Base-by-base conservation (phyloP, 1,139 yeast species). In the Kodamaea derodonti region DNA sequence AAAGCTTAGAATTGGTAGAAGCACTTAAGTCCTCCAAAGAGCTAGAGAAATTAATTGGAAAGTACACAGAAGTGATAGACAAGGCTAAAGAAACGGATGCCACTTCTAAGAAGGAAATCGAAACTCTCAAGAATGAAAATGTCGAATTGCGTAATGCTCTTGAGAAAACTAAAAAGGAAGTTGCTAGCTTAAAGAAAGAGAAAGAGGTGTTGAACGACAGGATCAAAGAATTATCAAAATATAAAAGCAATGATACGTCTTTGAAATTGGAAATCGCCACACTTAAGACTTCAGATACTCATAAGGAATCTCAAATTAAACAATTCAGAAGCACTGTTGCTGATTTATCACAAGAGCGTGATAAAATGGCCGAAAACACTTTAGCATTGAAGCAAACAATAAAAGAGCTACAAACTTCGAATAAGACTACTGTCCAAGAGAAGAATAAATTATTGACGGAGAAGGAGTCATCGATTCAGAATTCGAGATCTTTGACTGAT, bases 221-320 rank as follows among this genome's bases (percentile, higher is more conserved):
- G 34, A 55, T 65, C 15, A 46, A 44, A 10, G 72, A 65, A 36
- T 47, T 64, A 14, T 46, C 52, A 14, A 58, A 62, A 28, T 50
- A 52, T 34, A 67, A 62, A 47, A 58, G 61, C 38, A 58, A 56
- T 23, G 77, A 64, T 35, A 49, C 70, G 3, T 62, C 74, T 2
- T 55, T 67, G 33, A 69, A 67, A 41, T 53, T 69, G 25, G 74
- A 69, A 42, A 53, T 69, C 15, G 63, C 69, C 0, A 58, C 74
- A 1, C 47, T 68, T 24, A 61, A 62, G 34, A 47, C 69, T 1
- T 57, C 71, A 4, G 50, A 72, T 8, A 47, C 49, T 1, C 75
- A 71, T 42, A 72, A 75, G 45, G 82, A 78, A 20, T 70, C 70
- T 39, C 65, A 69, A 12, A 66, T 77, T 16, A 60, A 52, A 3